A percentile compares a stretch with the other conserved stretches of the same genome.
phyloP scores from a whole-genome alignment of 805 yeast genomes.

The Myxozyma geophila region DNA sequence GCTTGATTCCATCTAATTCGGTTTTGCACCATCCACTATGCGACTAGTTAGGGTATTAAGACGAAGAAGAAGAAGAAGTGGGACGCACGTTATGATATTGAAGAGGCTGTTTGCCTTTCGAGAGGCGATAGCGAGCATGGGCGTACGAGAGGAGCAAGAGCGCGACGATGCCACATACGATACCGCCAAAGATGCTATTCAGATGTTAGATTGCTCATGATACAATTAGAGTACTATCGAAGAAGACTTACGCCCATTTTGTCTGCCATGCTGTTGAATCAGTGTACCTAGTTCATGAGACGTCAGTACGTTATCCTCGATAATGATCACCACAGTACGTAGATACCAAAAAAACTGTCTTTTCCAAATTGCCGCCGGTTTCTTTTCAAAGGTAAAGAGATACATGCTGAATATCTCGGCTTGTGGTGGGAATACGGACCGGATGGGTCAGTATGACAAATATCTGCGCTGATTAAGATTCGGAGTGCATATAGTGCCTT shows the following conservation, averaged over 20 bases:
- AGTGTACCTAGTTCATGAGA: constrained; percentile 6
- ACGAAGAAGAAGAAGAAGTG: not conserved
- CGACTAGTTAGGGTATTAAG: not conserved
- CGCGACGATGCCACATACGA: constrained; percentile 6
- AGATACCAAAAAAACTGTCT: constrained; percentile 16
- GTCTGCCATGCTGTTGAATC: constrained; percentile 22
- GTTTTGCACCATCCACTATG: constrained; percentile 32
- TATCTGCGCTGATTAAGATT: too few species aligned
- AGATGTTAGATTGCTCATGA: not conserved
- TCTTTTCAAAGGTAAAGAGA: not conserved
- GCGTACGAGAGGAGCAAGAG: constrained; percentile 9
- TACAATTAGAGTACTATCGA: too few species aligned
- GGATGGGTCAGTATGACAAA: too few species aligned
- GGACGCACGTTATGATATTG: constrained; percentile 30
- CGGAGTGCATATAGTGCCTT: too few species aligned
- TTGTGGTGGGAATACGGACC: too few species aligned
- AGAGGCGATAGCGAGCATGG: constrained; percentile 26
- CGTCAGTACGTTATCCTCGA: not conserved
- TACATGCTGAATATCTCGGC: not conserved
- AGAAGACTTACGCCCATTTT: constrained; percentile 33
- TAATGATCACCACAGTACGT: not conserved
- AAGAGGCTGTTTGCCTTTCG: constrained; percentile 24
- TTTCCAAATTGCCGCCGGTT: not conserved
- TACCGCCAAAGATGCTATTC: constrained; percentile 27
- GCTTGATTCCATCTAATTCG: constrained; percentile 1